Evolutionary conservation across 305 asterid genomes (phyloP), one percentile per base, ranked within the genome.

Genomic region (Fraxinus sp.): DNA sequence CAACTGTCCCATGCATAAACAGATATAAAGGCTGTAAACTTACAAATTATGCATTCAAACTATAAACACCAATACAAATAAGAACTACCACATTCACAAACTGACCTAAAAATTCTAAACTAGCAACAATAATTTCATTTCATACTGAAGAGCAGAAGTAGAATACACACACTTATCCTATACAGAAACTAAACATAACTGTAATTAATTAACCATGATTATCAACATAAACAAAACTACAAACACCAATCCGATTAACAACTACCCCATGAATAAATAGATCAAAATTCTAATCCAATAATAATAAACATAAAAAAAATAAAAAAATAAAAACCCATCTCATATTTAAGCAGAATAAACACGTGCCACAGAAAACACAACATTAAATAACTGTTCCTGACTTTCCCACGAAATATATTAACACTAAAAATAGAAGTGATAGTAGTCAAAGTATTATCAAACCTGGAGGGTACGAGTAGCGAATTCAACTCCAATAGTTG

Each of bases 381-480:
- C 28, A 26, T 26, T 26, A 26, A 26, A 26, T 26, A 26, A 26
- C 28, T 26, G 28, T 26, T 26, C 28, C 28, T 26, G 28, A 26
- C 28, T 26, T 26, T 26, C 28, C 28, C 28, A 26, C 28, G 28
- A 26, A 26, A 26, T 26, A 26, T 26, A 26, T 26, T 26, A 26
- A 26, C 35, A 37, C 81, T 78, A 81, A 81, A 76, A 82, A 35
- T 77, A 77, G 77, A 5, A 80, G 46, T 39, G 9, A 9, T 39
- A 46, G 20, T 7, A 43, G 32, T 62, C 11, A 32, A 66, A 32
- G 74, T 74, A 18, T 33, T 57, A 2, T 5, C 18, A 64, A 10
- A 88, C 91, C 91, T 89, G 91, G 43, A 89, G 91, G 33, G 91
- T 89, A 77, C 91, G 90, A 57, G 91, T 86, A 30, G 91, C 91